Conservation (phyloP, 352 stramenopile genomes). For the Pythium scleroteichum region DNA sequence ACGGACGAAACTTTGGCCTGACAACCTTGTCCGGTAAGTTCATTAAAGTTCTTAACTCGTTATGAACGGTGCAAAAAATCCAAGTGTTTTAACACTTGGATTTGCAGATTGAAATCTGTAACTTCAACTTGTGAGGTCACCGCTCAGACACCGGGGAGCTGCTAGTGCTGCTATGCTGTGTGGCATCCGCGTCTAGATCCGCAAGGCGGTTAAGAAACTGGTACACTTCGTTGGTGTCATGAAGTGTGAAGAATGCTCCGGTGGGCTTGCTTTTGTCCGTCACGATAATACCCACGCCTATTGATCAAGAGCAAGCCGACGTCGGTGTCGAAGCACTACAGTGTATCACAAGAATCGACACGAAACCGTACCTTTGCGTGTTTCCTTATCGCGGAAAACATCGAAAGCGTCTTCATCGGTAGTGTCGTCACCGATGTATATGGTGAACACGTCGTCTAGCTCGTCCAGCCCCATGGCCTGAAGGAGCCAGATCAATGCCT, state of each 20-base stretch:
- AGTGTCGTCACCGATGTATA: constrained; percentile 92
- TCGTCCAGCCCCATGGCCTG: constrained; percentile 71
- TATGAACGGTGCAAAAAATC: too few species aligned
- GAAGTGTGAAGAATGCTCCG: constrained; percentile 72
- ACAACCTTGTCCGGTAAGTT: constrained; percentile 1
- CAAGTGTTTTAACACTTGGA: too few species aligned
- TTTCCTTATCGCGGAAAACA: constrained; percentile 54
- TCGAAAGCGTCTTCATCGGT: constrained; percentile 89
- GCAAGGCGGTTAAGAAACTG: constrained; percentile 76
- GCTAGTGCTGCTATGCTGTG: constrained; percentile 23
- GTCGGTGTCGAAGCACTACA: background rate
- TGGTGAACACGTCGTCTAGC: constrained; percentile 82
- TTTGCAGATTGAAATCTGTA: constrained; percentile 7
- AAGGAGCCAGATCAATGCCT: constrained; percentile 86
- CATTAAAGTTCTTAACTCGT: constrained; percentile 6
- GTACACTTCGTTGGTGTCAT: constrained; percentile 72
- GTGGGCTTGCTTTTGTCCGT: constrained; percentile 73
- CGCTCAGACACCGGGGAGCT: constrained; percentile 5
- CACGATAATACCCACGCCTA: constrained; percentile 81
- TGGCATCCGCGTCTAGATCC: constrained; percentile 31
- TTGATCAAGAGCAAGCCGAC: background rate
- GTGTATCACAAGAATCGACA: background rate
- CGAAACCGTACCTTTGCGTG: constrained; percentile 42
- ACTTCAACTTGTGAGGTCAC: constrained; percentile 23
- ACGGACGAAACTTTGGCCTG: constrained; percentile 2